A percentile compares a stretch with the other conserved stretches of the same genome.
Conservation (phyloP, 106 monocot species). For the Narthecium ossifragum region DNA sequence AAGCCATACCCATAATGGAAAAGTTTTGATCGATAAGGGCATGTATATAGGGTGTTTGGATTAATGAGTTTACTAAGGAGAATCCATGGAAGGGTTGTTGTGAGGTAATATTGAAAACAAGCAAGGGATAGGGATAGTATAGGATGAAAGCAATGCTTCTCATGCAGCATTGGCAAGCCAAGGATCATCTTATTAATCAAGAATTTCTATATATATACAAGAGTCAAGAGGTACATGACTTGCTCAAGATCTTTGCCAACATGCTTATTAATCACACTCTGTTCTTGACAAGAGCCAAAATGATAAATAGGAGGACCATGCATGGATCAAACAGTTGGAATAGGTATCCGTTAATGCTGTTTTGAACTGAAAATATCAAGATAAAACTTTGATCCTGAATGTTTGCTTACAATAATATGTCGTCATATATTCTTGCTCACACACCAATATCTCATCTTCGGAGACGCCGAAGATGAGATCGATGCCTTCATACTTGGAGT, state of each 20-base stretch:
- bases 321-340: too few species aligned
- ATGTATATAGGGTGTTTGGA: not conserved
- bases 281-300: not conserved
- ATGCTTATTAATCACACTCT: not conserved
- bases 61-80: not conserved
- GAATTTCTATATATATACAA: not conserved
- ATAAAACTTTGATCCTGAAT: too few species aligned
- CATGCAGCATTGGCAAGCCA: slow-evolving; percentile 9
- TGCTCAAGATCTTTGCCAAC: not conserved
- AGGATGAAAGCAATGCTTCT: slow-evolving; percentile 14
- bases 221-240: not conserved
- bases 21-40: too few species aligned
- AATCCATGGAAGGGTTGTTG: not conserved
- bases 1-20: not conserved
- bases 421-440: not conserved
- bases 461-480: not conserved
- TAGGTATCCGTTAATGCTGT: too few species aligned
- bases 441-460: not conserved
- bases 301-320: not conserved
- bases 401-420: not conserved
- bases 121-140: slow-evolving; percentile 37
- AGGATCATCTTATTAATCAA: slow-evolving; percentile 7
- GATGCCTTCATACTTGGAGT: not conserved
- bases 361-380: too few species aligned
- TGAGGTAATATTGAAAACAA: slow-evolving; percentile 5